phyloP scores from a whole-genome alignment of 495 filamentous ascomycete species.

The Trichoderma parareesei region DNA sequence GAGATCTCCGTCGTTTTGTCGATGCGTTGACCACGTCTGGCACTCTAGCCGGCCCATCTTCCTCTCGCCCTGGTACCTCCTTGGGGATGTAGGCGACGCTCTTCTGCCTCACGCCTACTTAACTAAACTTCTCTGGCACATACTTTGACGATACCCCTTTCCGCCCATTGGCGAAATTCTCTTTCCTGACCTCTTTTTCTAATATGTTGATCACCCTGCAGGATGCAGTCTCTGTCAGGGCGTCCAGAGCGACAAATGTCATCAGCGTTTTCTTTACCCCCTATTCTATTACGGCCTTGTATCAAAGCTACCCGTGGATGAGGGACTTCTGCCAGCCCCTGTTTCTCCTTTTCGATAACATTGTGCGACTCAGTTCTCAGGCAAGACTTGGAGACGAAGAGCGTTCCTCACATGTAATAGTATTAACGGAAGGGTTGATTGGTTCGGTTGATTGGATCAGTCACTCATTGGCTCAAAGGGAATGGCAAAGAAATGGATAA shows the following conservation, averaged over 20 bases:
- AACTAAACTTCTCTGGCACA: background rate
- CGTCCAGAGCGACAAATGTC: constrained; percentile 1
- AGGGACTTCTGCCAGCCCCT: background rate
- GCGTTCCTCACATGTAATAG: background rate
- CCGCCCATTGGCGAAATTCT: background rate
- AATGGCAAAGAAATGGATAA: constrained; percentile 3
- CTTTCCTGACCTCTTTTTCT: background rate
- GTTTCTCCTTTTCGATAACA: background rate
- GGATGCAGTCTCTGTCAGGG: background rate
- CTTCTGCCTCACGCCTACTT: background rate
- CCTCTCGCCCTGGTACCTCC: constrained; percentile 1
- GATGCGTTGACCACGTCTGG: background rate
- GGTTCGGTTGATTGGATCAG: background rate
- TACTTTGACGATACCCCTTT: constrained; percentile 5
- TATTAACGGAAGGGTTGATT: background rate
- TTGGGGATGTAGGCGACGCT: background rate
- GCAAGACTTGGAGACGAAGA: background rate
- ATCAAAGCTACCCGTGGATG: background rate
- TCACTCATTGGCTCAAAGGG: constrained; percentile 5
- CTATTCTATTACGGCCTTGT: background rate
- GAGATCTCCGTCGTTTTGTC: constrained; percentile 11
- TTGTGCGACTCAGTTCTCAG: background rate
- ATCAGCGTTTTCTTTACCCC: background rate
- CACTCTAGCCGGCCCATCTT: background rate
- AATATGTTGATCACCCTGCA: background rate